Base-by-base conservation (phyloP, 176 grass and related monocot genomes). In the Phoenix roebelenii region DNA sequence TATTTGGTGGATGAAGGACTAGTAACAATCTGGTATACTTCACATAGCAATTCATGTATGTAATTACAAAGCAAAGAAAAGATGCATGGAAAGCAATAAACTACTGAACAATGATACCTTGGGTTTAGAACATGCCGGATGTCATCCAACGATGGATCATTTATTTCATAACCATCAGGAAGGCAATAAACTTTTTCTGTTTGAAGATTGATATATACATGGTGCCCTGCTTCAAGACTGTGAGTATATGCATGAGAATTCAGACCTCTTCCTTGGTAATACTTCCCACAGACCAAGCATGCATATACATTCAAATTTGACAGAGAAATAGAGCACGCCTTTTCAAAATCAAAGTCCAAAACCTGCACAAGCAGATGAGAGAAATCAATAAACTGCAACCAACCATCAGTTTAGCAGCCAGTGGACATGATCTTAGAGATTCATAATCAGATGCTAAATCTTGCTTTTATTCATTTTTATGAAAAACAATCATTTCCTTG, bases 301-400 rank as follows among this genome's bases (percentile, higher is more conserved):
- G 87, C 93, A 66, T 97, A 97, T 26, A 91, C 93, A 58, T 97
- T 97, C 84, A 97, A 69, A 67, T 91, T 97, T 64, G 93, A 97
- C n/a, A 97, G 69, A 58, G 93, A 97, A 20, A 91, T 97, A 50
- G 87, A 97, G 67, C 93, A 97, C 52, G 91, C 91, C 59, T 85
- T 97, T 78, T 97, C 93, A 76, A 97, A 97, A 82, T 97, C 93
- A 74, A 97, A 97, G 75, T 97, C 93, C 85, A 97, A 83, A 67
- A 97, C 93, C 93, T 97, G 72, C 20, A 75, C 54, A 56, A 22
- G 16, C 61, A 52, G 35, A 44, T 44, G 35, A 44, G 35, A 44
- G 35, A 39, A 39, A 44, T 44, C 10, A 44, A 2, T 44, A 2
- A 44, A 44, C 9, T 3, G 3, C 10, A 44, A 44, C 35, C 35